A percentile compares a stretch with the other conserved stretches of the same genome.
Conservation (phyloP, 768 basidiomycete genomes). For the Holtermannia corniformis region DNA sequence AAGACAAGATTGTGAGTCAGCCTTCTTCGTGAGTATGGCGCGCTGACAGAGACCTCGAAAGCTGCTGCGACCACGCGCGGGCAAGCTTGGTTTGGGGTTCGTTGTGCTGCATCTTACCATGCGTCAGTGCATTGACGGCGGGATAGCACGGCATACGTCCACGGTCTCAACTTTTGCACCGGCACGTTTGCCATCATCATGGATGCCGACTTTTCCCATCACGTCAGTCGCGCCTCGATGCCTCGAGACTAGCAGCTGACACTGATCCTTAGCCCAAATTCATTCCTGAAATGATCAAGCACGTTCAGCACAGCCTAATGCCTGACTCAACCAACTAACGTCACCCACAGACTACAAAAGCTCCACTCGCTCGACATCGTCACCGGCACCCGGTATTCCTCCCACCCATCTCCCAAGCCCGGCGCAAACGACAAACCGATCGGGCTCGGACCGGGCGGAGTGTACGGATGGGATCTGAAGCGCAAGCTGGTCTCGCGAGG, state of each 20-base stretch:
- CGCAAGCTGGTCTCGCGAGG: conserved; percentile 80
- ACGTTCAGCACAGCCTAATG: conserved; percentile 20
- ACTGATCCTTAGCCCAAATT: conserved; percentile 66
- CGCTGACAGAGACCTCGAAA: conserved; percentile 28
- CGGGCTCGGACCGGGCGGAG: conserved; percentile 58
- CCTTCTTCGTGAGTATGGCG: conserved; percentile 1
- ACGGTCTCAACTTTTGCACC: conserved; percentile 77
- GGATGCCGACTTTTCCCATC: conserved; percentile 95
- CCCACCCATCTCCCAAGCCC: conserved; percentile 23
- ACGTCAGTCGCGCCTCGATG: conserved; percentile 49
- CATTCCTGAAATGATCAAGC: conserved; percentile 86
- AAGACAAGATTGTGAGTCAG: conserved; percentile 63
- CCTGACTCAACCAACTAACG: background rate
- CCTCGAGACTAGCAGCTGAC: conserved; percentile 2
- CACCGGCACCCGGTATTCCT: conserved; percentile 78
- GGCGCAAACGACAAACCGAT: conserved; percentile 51
- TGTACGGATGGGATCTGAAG: conserved; percentile 86
- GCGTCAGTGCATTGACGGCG: background rate
- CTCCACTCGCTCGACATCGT: conserved; percentile 85
- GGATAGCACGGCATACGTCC: conserved; percentile 76
- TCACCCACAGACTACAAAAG: conserved; percentile 66
- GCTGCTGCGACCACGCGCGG: conserved; percentile 76
- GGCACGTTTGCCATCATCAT: conserved; percentile 94
- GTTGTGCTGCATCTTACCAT: conserved; percentile 18
- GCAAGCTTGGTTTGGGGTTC: conserved; percentile 83